phyloP scores from a whole-genome alignment of 2,329 filamentous ascomycete genomes.

The Knoxdaviesia capensis region DNA sequence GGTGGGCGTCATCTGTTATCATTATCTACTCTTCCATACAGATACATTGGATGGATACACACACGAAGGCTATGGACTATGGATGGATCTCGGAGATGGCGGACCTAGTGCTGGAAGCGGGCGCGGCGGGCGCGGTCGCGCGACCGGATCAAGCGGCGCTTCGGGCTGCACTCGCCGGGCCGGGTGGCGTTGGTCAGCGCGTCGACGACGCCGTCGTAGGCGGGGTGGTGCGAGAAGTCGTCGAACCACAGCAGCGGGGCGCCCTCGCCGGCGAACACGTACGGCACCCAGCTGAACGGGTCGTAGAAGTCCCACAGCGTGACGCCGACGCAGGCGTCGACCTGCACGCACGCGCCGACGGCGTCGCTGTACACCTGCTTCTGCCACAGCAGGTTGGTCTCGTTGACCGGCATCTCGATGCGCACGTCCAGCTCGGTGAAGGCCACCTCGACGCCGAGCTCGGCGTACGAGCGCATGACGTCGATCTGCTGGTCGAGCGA shows the following conservation, averaged over 20 bases:
- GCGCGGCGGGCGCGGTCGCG: too few relatives aligned
- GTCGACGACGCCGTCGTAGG: constrained; percentile 10
- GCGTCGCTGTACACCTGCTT: constrained; percentile 10
- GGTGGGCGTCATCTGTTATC: too few relatives aligned
- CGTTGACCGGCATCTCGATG: constrained; percentile 12
- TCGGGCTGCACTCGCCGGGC: too few relatives aligned
- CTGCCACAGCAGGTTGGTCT: constrained; percentile 11
- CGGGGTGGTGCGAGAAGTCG: constrained; percentile 20
- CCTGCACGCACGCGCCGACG: constrained; percentile 12
- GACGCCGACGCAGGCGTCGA: constrained; percentile 12
- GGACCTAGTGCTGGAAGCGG: too few relatives aligned
- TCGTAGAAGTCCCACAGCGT: constrained; percentile 17
- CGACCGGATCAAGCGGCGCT: too few relatives aligned
- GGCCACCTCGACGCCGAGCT: constrained; percentile 26
- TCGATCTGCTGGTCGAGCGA: constrained; percentile 16
- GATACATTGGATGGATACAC: too few relatives aligned
- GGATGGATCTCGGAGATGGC: too few relatives aligned
- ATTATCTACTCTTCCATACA: too few relatives aligned
- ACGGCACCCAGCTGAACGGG: constrained; percentile 20
- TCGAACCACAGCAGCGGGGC: constrained; percentile 21
- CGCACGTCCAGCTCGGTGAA: constrained; percentile 35
- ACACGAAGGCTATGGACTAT: too few relatives aligned
- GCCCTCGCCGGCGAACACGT: constrained; percentile 18
- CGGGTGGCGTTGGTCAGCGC: too few relatives aligned
- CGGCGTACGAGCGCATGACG: constrained; percentile 21